Percentiles rank a stretch among this genome's conserved stretches.
These are phyloP conservation scores for Bathelium albidoporum DNA, from an alignment of 495 filamentous ascomycete genomes.

Conservation along the genomic window DNA sequence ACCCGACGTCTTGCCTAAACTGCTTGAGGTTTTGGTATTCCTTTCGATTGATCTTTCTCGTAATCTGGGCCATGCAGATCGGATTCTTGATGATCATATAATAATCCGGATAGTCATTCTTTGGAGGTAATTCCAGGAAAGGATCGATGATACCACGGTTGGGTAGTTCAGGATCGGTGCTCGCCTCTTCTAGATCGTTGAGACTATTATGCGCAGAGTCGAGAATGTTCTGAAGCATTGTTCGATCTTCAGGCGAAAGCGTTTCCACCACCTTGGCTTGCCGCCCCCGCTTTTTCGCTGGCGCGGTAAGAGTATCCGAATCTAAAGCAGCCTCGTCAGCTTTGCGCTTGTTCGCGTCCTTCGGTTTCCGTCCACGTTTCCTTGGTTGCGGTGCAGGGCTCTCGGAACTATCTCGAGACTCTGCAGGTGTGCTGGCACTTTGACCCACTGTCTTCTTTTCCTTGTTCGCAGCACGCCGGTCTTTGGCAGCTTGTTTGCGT, in stretches of 20 bases:
- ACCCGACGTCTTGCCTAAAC: slow-evolving; percentile 69
- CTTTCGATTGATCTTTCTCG: slow-evolving; percentile 85
- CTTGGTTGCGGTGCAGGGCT: slow-evolving; percentile 45
- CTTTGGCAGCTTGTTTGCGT: slow-evolving; percentile 74
- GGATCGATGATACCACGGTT: slow-evolving; percentile 81
- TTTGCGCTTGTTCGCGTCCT: slow-evolving; percentile 64
- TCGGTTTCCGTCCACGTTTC: slow-evolving; percentile 70
- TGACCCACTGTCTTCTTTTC: slow-evolving; percentile 44
- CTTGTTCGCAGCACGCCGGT: slow-evolving; percentile 64
- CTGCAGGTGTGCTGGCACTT: slow-evolving; percentile 63
- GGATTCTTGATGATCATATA: slow-evolving; percentile 85
- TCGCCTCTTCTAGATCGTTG: slow-evolving; percentile 60
- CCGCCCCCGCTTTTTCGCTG: slow-evolving; percentile 73
- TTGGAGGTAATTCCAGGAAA: slow-evolving; percentile 85
- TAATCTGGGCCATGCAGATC: slow-evolving; percentile 87
- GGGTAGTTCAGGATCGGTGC: slow-evolving; percentile 48
- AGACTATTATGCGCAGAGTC: slow-evolving; percentile 64
- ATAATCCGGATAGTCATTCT: slow-evolving; percentile 80
- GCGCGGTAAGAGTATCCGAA: slow-evolving; percentile 45
- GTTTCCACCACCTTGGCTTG: slow-evolving; percentile 55
- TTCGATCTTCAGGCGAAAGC: slow-evolving; percentile 42
- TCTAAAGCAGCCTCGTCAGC: slow-evolving; percentile 63
- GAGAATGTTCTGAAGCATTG: slow-evolving; percentile 62
- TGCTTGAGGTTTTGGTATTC: slow-evolving; percentile 74
- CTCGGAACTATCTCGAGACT: slow-evolving; percentile 71